Conservation (phyloP, 306 rosid genomes). For the Castanea mollissima region DNA sequence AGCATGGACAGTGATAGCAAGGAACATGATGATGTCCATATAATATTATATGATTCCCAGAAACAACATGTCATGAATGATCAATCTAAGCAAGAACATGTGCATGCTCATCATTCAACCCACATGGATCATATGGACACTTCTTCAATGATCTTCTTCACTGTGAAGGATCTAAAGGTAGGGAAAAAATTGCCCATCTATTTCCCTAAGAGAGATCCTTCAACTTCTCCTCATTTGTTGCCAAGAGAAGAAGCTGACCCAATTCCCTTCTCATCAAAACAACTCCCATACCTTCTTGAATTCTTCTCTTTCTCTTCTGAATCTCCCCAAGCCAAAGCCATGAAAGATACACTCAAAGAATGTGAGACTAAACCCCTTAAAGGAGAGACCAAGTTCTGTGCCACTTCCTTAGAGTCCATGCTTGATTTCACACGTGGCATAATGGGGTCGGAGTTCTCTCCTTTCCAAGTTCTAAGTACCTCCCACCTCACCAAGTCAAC, state of each 20-base stretch:
- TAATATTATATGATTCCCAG: not conserved
- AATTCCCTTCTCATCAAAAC: constrained; percentile 56
- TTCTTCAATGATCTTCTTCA: constrained; percentile 59
- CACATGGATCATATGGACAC: constrained; percentile 46
- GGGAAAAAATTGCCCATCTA: constrained; percentile 58
- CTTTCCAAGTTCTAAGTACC: constrained; percentile 38
- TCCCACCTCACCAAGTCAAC: constrained; percentile 43
- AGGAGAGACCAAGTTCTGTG: constrained; percentile 72
- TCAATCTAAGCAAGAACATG: not conserved
- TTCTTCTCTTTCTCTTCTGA: constrained; percentile 42
- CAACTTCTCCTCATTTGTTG: constrained; percentile 51
- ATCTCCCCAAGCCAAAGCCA: constrained; percentile 73
- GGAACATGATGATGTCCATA: not conserved
- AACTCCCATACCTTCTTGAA: constrained; percentile 48
- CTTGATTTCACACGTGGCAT: constrained; percentile 42
- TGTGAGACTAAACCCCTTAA: constrained; percentile 61
- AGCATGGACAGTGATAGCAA: too few species aligned
- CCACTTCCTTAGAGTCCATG: constrained; percentile 78
- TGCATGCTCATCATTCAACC: constrained; percentile 12
- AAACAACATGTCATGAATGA: not conserved
- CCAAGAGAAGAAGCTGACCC: constrained; percentile 47
- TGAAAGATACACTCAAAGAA: constrained; percentile 49
- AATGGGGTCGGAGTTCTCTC: constrained; percentile 28
- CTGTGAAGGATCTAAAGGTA: constrained; percentile 44
- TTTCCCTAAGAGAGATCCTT: constrained; percentile 66